Evolutionary conservation across 176 grass and related monocot species (phyloP).

Genomic region (Panicum miliaceum): DNA sequence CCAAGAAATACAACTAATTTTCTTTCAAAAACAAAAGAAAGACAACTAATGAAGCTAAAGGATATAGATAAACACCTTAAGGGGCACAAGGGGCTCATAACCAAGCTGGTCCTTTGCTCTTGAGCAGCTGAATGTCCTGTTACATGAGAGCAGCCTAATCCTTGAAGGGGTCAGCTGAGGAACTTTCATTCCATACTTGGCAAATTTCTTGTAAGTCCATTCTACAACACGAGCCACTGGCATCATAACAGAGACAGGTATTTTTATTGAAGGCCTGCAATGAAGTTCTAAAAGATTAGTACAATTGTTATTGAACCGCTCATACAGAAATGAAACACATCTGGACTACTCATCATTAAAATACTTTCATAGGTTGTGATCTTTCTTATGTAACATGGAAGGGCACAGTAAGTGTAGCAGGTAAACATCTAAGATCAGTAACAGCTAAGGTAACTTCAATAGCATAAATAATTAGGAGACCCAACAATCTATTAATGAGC

Average conservation of each 20-base stretch:
- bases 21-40: not conserved
- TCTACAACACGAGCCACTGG: constrained; percentile 92
- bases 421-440: constrained; percentile 24
- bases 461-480: not conserved
- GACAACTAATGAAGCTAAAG: constrained; percentile 11
- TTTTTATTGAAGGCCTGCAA: constrained; percentile 90
- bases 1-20: constrained; percentile 17
- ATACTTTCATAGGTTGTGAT: not conserved
- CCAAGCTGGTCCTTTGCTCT: constrained; percentile 94
- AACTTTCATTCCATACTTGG: constrained; percentile 87
- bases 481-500: not conserved
- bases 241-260: constrained; percentile 89
- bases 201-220: constrained; percentile 80
- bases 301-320: not conserved
- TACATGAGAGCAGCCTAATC: constrained; percentile 91
- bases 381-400: not conserved
- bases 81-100: constrained; percentile 91
- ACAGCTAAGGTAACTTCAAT: not conserved
- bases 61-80: constrained; percentile 62
- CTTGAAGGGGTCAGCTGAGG: constrained; percentile 97
- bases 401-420: constrained; percentile 8
- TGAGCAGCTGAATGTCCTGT: constrained; percentile 83
- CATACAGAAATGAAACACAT: constrained; percentile 19
- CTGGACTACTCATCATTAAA: not conserved
- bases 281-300: constrained; percentile 42